Conservation (phyloP, 2,329 filamentous ascomycete species). For the Venturia pyrina region DNA sequence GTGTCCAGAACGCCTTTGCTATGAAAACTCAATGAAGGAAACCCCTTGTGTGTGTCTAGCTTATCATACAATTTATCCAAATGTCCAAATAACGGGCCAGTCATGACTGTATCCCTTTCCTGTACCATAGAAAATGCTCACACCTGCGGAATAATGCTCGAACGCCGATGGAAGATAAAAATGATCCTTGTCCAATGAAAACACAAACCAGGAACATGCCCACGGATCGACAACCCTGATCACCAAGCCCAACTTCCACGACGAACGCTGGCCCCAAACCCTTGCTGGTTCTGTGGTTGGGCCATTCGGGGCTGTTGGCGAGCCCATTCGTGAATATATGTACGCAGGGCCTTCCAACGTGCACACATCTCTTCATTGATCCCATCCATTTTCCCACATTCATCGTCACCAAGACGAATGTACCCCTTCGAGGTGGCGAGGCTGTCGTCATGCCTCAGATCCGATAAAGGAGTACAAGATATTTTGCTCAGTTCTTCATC, state of each 20-base stretch:
- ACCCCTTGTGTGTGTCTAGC: not conserved
- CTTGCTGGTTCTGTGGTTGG: slow-evolving; percentile 17
- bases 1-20: not conserved
- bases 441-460: slow-evolving; percentile 64
- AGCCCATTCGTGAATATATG: slow-evolving; percentile 85
- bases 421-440: slow-evolving; percentile 58
- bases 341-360: slow-evolving; percentile 72
- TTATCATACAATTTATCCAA: not conserved
- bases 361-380: slow-evolving; percentile 45
- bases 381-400: slow-evolving; percentile 40
- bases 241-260: slow-evolving; percentile 39
- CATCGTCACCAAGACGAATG: slow-evolving; percentile 46
- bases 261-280: slow-evolving; percentile 34
- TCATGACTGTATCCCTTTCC: not conserved
- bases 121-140: not conserved
- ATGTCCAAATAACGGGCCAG: not conserved
- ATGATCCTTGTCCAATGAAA: not conserved
- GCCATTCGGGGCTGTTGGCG: slow-evolving; percentile 69
- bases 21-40: not conserved
- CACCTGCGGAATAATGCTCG: not conserved
- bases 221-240: not conserved
- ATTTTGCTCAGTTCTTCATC: slow-evolving; percentile 82
- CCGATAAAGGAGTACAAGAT: slow-evolving; percentile 55
- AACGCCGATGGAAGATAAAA: not conserved
- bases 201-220: not conserved